These are phyloP conservation scores for Salix koriyanagi DNA, from an alignment of 345 rosid genomes.

Conservation along the genomic window DNA sequence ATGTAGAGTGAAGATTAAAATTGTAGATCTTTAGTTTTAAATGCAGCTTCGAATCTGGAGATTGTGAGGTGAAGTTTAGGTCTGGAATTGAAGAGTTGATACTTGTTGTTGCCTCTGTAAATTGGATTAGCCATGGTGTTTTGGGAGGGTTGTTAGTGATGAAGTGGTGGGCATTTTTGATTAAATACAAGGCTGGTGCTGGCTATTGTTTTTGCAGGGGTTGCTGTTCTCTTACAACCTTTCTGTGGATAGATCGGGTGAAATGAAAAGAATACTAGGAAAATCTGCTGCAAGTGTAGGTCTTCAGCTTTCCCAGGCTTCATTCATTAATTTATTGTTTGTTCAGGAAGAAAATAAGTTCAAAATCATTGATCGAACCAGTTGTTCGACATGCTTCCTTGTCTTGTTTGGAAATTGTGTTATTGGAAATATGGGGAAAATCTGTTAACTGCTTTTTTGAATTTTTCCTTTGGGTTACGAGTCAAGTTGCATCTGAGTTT, in stretches of 20 bases:
- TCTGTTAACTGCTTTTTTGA: not conserved
- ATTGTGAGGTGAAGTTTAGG: no score
- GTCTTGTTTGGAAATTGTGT: not conserved
- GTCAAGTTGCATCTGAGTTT: not conserved
- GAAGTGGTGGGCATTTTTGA: no score
- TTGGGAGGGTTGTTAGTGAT: no score
- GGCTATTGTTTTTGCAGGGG: slow-evolving; percentile 42
- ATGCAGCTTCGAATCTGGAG: no score
- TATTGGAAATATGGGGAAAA: not conserved
- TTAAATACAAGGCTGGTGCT: not conserved
- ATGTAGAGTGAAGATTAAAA: no score
- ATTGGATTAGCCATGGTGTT: no score
- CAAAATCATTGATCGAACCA: not conserved
- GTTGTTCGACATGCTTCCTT: not conserved
- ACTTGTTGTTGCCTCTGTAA: no score
- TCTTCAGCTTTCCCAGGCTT: slow-evolving; percentile 75
- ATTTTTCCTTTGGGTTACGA: not conserved
- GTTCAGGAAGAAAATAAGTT: not conserved
- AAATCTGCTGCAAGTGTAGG: slow-evolving; percentile 96
- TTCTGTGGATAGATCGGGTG: slow-evolving; percentile 78
- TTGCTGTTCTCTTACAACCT: slow-evolving; percentile 83
- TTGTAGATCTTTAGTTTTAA: no score
- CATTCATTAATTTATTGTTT: not conserved
- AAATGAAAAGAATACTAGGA: slow-evolving; percentile 65
- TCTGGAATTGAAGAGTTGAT: no score